Conservation (phyloP, 345 rosid species). For the Trapa bicornis region DNA sequence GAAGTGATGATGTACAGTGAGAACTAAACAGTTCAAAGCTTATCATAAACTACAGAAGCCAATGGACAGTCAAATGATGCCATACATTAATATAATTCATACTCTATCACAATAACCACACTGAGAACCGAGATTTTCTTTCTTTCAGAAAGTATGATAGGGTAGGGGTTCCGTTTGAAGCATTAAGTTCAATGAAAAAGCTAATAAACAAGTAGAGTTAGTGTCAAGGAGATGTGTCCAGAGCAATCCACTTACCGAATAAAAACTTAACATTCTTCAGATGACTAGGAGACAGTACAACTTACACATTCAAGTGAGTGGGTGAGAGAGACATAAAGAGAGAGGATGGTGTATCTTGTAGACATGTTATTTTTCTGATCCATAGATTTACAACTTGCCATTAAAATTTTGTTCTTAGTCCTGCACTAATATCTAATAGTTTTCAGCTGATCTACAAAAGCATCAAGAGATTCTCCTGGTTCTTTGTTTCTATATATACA, state of each 20-base stretch:
- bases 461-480: not conserved
- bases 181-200: not conserved
- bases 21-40: not conserved
- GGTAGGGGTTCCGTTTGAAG: not conserved
- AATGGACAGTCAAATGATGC: not conserved
- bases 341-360: not conserved
- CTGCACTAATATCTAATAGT: not conserved
- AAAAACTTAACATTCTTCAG: not conserved
- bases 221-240: not conserved
- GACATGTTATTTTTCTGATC: not conserved
- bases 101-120: not conserved
- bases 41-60: not conserved
- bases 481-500: not conserved
- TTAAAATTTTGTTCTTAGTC: not conserved
- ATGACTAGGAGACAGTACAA: not conserved
- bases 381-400: not conserved
- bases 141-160: not conserved
- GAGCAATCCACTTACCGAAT: not conserved
- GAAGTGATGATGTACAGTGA: not conserved
- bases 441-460: not conserved
- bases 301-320: not conserved
- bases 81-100: not conserved
- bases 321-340: not conserved
- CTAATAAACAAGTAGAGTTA: not conserved
- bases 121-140: not conserved